A percentile compares a stretch with the other conserved stretches of the same genome.
These are phyloP conservation scores for Byssoonygena ceratinophila DNA, from an alignment of 2,329 filamentous ascomycete species.

Conservation along the genomic window DNA sequence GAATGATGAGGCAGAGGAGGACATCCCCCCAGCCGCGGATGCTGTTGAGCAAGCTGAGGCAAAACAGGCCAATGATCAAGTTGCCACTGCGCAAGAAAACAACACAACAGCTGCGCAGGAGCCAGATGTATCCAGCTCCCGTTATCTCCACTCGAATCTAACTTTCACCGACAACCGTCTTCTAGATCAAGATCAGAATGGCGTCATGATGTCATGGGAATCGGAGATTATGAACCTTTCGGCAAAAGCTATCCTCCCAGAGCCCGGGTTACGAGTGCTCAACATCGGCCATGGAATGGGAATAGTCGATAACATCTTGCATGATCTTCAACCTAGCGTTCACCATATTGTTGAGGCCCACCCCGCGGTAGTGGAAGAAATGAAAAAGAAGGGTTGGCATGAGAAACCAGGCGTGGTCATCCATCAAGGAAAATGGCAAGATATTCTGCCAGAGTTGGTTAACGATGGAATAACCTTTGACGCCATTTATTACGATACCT, in stretches of 20 bases:
- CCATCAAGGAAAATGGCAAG: conserved; percentile 69
- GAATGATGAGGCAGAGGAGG: conserved; percentile 26
- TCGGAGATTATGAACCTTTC: conserved; percentile 72
- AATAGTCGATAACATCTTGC: conserved; percentile 70
- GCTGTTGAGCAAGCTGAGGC: background rate
- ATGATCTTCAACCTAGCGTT: conserved; percentile 52
- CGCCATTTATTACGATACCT: conserved; percentile 94
- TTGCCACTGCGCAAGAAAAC: background rate
- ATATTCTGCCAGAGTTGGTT: conserved; percentile 59
- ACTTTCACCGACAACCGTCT: conserved; percentile 57
- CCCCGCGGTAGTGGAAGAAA: conserved; percentile 59
- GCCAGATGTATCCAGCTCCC: conserved; percentile 48
- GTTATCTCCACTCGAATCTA: conserved; percentile 58
- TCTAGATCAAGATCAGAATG: conserved; percentile 64
- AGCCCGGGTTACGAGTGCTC: conserved; percentile 56
- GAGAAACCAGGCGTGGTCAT: conserved; percentile 51
- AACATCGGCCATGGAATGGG: conserved; percentile 90
- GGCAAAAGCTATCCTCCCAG: conserved; percentile 55
- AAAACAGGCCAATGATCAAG: conserved; percentile 10
- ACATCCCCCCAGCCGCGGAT: conserved; percentile 17
- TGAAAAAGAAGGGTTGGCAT: conserved; percentile 58
- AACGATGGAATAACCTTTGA: conserved; percentile 63
- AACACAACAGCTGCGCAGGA: conserved; percentile 16
- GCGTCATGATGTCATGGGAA: conserved; percentile 93
- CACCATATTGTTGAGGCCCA: conserved; percentile 87